Evolutionary conservation across 2,329 filamentous ascomycete genomes (phyloP).

Genomic region (Penicillium hesseltinei): DNA sequence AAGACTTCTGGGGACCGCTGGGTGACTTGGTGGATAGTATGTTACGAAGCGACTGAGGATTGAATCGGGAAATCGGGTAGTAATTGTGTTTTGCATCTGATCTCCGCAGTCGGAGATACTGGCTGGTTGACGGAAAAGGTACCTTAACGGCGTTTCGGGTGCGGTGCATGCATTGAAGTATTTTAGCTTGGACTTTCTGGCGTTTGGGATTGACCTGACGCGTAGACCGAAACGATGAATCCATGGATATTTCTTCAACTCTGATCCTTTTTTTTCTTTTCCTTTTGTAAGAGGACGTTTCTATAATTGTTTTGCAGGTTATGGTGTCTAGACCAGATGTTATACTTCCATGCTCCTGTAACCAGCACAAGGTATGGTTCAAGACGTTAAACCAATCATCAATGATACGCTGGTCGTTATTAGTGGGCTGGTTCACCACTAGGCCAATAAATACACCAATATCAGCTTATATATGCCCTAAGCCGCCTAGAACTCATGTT

Average conservation of each 20-base stretch:
- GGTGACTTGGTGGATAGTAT: slow-evolving; percentile 97
- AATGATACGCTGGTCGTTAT: neutral
- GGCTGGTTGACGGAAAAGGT: slow-evolving; percentile 5
- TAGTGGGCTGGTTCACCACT: neutral
- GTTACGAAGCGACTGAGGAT: slow-evolving; percentile 77
- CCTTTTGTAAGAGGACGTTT: neutral
- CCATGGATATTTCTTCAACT: neutral
- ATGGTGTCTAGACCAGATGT: neutral
- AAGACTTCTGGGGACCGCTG: slow-evolving; percentile 95
- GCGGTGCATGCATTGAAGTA: slow-evolving; percentile 19
- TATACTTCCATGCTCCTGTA: neutral
- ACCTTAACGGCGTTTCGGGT: slow-evolving; percentile 23
- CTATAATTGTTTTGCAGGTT: neutral
- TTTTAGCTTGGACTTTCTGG: slow-evolving; percentile 9
- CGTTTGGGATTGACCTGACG: slow-evolving; percentile 8
- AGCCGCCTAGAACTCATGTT: neutral
- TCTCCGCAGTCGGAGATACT: slow-evolving; percentile 1
- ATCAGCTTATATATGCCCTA: neutral
- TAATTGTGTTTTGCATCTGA: slow-evolving; percentile 9
- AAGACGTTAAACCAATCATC: neutral
- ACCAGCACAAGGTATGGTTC: neutral
- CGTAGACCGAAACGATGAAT: slow-evolving; percentile 1
- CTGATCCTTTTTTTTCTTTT: no score
- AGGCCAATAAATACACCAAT: neutral
- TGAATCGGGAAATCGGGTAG: neutral